These are phyloP conservation scores for Rhododendron molle DNA, from an alignment of 148 eudicot genomes.

Conservation along the genomic window DNA sequence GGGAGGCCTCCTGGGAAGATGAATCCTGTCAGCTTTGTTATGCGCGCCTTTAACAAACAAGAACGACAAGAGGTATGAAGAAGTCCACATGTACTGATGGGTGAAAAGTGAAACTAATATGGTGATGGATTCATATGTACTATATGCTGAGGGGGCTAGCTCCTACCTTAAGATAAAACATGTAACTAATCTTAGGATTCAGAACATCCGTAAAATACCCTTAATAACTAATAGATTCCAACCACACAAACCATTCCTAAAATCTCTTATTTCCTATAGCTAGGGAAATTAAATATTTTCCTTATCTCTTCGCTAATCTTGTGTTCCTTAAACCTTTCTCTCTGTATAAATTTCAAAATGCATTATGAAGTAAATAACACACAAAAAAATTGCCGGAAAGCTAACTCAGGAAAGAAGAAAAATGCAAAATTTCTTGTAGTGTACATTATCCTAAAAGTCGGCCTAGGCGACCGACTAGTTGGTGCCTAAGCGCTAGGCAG, in stretches of 20 bases:
- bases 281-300: neutral
- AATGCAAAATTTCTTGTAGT: neutral
- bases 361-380: neutral
- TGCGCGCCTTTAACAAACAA: constrained; percentile 64
- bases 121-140: neutral
- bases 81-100: neutral
- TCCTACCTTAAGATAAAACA: neutral
- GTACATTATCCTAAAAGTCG: neutral
- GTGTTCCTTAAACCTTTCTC: neutral
- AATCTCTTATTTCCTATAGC: neutral
- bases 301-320: neutral
- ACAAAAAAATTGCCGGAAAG: neutral
- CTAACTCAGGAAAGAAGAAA: neutral
- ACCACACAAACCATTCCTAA: neutral
- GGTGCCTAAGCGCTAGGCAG: neutral
- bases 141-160: neutral
- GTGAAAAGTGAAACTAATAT: neutral
- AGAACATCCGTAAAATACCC: neutral
- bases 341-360: neutral
- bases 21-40: constrained; percentile 70
- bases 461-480: neutral
- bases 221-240: no score
- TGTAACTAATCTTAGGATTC: neutral
- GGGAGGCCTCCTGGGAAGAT: constrained; percentile 98
- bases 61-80: constrained; percentile 76